Evolutionary conservation across 768 basidiomycete species (phyloP).

Genomic region (Calocybe cyanea): DNA sequence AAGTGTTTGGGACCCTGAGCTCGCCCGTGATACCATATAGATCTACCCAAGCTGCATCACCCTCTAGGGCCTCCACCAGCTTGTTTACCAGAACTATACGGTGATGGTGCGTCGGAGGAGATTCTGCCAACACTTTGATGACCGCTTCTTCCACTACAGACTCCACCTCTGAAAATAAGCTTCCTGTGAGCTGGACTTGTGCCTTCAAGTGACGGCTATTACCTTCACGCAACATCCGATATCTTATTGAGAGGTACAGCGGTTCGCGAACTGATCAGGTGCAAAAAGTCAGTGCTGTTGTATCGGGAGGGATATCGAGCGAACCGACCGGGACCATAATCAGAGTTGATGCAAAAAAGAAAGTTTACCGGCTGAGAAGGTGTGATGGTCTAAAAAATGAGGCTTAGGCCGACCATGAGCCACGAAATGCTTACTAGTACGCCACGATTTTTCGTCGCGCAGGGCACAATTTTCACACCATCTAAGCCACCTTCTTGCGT

Average conservation of each 20-base stretch:
- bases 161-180: conserved; percentile 54
- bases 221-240: conserved; percentile 85
- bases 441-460: conserved; percentile 39
- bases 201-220: conserved; percentile 1
- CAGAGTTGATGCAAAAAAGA: conserved; percentile 74
- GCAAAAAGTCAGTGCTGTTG: background rate
- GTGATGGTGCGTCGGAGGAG: conserved; percentile 28
- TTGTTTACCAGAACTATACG: conserved; percentile 43
- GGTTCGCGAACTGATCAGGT: conserved; percentile 52
- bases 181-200: background rate
- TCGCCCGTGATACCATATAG: conserved; percentile 70
- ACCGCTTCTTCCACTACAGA: conserved; percentile 52
- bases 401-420: background rate
- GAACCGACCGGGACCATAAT: conserved; percentile 56
- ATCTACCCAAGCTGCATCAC: conserved; percentile 63
- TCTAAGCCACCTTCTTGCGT: conserved; percentile 38
- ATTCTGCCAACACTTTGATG: conserved; percentile 34
- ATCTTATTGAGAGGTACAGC: conserved; percentile 61
- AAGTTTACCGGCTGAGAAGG: conserved; percentile 74
- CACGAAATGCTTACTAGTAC: conserved; percentile 38
- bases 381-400: conserved; percentile 58
- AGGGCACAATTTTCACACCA: conserved; percentile 49
- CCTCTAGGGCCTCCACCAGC: conserved; percentile 57
- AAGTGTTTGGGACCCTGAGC: conserved; percentile 49
- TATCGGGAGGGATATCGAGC: background rate